Percentiles rank a stretch among this genome's conserved stretches.
phyloP scores from a whole-genome alignment of 2,329 filamentous ascomycete genomes.

The Sporothrix variecibatus region DNA sequence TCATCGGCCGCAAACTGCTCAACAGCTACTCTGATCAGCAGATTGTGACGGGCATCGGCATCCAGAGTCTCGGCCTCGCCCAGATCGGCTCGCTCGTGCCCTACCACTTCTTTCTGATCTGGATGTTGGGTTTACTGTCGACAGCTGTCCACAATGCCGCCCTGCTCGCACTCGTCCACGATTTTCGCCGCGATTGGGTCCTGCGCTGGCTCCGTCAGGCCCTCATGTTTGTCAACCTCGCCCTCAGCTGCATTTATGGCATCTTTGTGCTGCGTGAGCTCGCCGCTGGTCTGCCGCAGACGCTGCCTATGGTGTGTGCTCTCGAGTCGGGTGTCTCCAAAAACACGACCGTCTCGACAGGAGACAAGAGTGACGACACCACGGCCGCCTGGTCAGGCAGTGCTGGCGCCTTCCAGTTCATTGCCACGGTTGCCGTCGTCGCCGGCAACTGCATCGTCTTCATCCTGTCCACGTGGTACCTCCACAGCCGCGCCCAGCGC shows the following conservation, averaged over 20 bases:
- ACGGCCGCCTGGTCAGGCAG: conserved; percentile 31
- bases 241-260: conserved; percentile 57
- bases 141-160: conserved; percentile 67
- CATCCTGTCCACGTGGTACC: conserved; percentile 62
- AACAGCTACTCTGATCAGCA: conserved; percentile 68
- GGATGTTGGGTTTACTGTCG: conserved; percentile 65
- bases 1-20: conserved; percentile 64
- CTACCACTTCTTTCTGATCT: conserved; percentile 72
- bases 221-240: conserved; percentile 66
- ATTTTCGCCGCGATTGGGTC: conserved; percentile 68
- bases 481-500: conserved; percentile 56
- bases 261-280: conserved; percentile 60
- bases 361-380: conserved; percentile 34
- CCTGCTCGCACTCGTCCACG: conserved; percentile 64
- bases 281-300: conserved; percentile 50
- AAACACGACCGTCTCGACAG: neutral
- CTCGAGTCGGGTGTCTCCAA: conserved; percentile 44
- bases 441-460: conserved; percentile 61
- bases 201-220: conserved; percentile 65
- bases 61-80: conserved; percentile 64
- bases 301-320: conserved; percentile 62
- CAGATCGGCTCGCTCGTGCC: conserved; percentile 60
- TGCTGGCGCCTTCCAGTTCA: conserved; percentile 52
- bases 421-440: conserved; percentile 64
- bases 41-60: conserved; percentile 68